Conservation (phyloP, 352 stramenopile genomes). For the Globisporangium megalacanthum region DNA sequence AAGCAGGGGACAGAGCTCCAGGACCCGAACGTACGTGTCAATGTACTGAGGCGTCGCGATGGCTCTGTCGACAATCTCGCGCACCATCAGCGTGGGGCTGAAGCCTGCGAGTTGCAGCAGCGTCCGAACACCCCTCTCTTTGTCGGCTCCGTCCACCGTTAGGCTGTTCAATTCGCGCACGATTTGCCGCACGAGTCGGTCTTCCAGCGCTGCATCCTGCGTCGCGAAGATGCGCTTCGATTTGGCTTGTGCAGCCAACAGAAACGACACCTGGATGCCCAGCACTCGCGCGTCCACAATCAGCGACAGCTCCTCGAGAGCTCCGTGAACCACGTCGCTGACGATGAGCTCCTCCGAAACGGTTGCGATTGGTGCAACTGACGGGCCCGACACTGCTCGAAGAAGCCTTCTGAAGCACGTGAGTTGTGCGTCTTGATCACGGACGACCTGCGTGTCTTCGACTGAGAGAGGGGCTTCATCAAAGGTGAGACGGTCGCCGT, state of each 20-base stretch:
- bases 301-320: constrained; percentile 19
- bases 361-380: background rate
- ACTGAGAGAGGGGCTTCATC: background rate
- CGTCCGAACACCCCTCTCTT: constrained; percentile 9
- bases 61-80: constrained; percentile 19
- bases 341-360: background rate
- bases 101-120: constrained; percentile 24
- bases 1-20: constrained; percentile 26
- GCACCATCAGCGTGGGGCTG: constrained; percentile 22
- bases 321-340: constrained; percentile 15
- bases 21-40: constrained; percentile 17
- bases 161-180: constrained; percentile 30
- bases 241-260: constrained; percentile 26
- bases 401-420: constrained; percentile 5
- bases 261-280: constrained; percentile 22
- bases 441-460: background rate
- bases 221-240: constrained; percentile 9
- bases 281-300: constrained; percentile 12
- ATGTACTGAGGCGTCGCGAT: constrained; percentile 17
- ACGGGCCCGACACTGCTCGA: background rate
- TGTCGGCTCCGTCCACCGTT: constrained; percentile 12
- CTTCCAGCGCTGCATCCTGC: constrained; percentile 1
- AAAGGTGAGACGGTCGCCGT: too few relatives aligned
- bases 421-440: background rate
- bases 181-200: constrained; percentile 17